Base-by-base conservation (phyloP, 2,329 filamentous ascomycete species). In the Exophiala bonariae region DNA sequence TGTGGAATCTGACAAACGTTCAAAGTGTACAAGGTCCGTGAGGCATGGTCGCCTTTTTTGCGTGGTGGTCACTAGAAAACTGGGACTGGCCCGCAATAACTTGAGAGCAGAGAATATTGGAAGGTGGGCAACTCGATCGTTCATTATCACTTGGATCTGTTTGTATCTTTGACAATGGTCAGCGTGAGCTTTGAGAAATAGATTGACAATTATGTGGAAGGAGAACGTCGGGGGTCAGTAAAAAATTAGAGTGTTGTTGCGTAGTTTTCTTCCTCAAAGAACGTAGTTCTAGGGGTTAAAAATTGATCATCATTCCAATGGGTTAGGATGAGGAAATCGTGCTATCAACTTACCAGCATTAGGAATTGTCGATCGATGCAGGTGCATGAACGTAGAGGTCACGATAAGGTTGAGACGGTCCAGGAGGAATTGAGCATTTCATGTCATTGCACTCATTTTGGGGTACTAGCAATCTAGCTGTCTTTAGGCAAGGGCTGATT, bases 241-340 rank as follows among this genome's bases (percentile, higher is more conserved):
- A 84, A 83, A 84, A 84, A 84, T 83, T 83, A 84, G 80, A 84
- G 79, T 83, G 74, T 78, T 81, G 79, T 80, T 81, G 76, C 74
- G 58, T 72, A 71, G 77, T 75, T 74, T 77, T 69, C 58, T 66
- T 82, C 79, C 70, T 81, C 80, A 82, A 68, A 48, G 74, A 65
- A 66, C 64, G 67, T 62, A 68, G 54, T 62, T 64, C 66, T 82
- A 74, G 73, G 80, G 73, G 80, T 83, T 84, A 83, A 84, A 84
- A 83, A 82, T 66, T 54, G 69, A 68, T 83, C 77, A 83, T 85
- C 81, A 77, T 80, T 68, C 68, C 69, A 32, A 44, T n/a, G 19
- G 28, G 26, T 31, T 30, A 36, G 17, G 23, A 41, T 10, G 32
- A 37, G 18, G 56, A 54, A 55, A 30, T 32, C 46, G n/a, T n/a